Conservation (phyloP, 2,329 filamentous ascomycete genomes). For the Colletotrichum limetticola region DNA sequence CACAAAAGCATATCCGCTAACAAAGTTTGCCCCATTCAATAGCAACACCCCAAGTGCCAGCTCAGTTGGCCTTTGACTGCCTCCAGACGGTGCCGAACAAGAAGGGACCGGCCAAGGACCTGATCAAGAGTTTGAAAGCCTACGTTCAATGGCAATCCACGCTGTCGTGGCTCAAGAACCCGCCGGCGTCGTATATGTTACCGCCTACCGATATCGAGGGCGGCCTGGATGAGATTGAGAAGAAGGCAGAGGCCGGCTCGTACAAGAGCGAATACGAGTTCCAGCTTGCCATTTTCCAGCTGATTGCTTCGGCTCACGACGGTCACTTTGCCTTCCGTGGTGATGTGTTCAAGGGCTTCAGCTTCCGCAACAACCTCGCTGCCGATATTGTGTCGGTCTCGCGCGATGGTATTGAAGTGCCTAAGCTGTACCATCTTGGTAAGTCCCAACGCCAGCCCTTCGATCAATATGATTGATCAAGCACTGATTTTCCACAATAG, state of each 20-base stretch:
- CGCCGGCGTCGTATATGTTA: constrained; percentile 61
- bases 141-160: constrained; percentile 61
- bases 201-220: constrained; percentile 59
- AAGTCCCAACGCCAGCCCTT: constrained; percentile 33
- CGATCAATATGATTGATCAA: constrained; percentile 16
- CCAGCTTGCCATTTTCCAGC: constrained; percentile 61
- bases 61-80: constrained; percentile 49
- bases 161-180: constrained; percentile 59
- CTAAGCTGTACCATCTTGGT: constrained; percentile 66
- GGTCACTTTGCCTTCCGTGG: constrained; percentile 70
- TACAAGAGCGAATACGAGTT: constrained; percentile 67
- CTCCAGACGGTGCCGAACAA: constrained; percentile 52
- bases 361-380: constrained; percentile 48
- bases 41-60: constrained; percentile 46
- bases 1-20: background rate
- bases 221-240: constrained; percentile 55
- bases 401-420: constrained; percentile 66
- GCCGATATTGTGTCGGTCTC: constrained; percentile 68
- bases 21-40: constrained; percentile 31
- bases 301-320: constrained; percentile 67
- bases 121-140: constrained; percentile 50
- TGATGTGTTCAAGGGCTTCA: constrained; percentile 64
- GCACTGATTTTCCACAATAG: constrained; percentile 28
- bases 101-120: constrained; percentile 44
- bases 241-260: constrained; percentile 50